Conservation (phyloP, 2,329 filamentous ascomycete genomes). For the Sporothrix mexicana region DNA sequence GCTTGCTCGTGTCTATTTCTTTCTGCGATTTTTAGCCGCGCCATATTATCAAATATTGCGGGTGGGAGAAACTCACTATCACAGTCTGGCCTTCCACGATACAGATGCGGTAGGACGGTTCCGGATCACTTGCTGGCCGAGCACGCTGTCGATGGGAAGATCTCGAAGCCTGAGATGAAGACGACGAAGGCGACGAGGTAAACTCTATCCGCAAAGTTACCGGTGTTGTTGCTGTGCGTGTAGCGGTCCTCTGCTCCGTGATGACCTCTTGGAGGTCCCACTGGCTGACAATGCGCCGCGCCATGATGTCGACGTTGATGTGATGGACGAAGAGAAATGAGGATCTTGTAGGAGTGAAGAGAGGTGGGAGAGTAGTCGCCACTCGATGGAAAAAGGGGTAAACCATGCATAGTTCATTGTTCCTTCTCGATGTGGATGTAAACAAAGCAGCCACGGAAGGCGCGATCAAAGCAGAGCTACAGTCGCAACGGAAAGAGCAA, state of each 20-base stretch:
- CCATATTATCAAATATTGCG: background rate
- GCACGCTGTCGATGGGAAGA: background rate
- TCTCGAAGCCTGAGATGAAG: background rate
- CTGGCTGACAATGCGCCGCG: background rate
- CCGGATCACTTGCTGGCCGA: background rate
- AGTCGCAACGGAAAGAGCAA: background rate
- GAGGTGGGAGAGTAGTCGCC: background rate
- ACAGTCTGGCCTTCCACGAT: background rate
- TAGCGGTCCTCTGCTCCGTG: slow-evolving; percentile 32
- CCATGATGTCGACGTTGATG: background rate
- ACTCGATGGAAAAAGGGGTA: background rate
- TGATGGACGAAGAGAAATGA: background rate
- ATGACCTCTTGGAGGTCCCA: slow-evolving; percentile 38
- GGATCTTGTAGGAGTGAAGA: background rate
- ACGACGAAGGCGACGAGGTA: background rate
- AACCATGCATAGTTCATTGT: background rate
- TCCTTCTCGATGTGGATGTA: slow-evolving; percentile 11
- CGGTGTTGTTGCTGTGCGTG: background rate
- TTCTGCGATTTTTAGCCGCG: slow-evolving; percentile 8
- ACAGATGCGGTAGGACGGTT: slow-evolving; percentile 4
- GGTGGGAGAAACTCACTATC: slow-evolving; percentile 19
- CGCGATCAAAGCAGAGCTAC: background rate
- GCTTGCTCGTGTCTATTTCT: slow-evolving; percentile 21
- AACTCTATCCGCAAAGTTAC: slow-evolving; percentile 29
- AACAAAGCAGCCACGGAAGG: background rate